Evolutionary conservation across 2,329 filamentous ascomycete genomes (phyloP).

Genomic region (Plenodomus tracheiphilus): DNA sequence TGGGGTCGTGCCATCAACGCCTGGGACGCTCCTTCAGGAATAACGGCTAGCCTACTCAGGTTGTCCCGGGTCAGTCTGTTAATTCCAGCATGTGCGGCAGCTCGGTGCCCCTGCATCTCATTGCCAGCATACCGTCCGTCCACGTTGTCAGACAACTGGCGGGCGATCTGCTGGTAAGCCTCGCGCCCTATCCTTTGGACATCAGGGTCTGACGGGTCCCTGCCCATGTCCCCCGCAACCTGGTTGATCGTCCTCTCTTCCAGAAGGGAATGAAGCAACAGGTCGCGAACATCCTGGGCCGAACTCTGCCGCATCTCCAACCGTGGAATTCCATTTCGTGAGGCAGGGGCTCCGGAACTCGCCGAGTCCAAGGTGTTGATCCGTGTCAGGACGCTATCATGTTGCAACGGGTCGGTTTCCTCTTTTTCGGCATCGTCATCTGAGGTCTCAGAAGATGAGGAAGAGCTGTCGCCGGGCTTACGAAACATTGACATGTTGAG

Average conservation of each 20-base stretch:
- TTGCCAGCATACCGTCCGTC: conserved; percentile 45
- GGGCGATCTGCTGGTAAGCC: conserved; percentile 46
- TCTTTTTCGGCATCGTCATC: conserved; percentile 26
- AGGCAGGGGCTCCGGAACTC: conserved; percentile 15
- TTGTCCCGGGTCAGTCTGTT: conserved; percentile 32
- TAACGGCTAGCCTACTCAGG: conserved; percentile 23
- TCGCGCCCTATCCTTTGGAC: conserved; percentile 42
- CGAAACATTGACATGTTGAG: conserved; percentile 40
- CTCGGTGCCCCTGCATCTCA: conserved; percentile 38
- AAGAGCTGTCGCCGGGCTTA: conserved; percentile 38
- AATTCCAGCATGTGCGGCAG: conserved; percentile 45
- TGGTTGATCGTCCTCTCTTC: conserved; percentile 49
- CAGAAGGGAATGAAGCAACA: conserved; percentile 51
- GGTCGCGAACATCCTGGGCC: conserved; percentile 36
- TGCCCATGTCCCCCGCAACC: conserved; percentile 43
- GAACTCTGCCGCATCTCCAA: conserved; percentile 25
- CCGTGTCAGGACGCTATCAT: conserved; percentile 28
- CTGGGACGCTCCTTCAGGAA: conserved; percentile 24
- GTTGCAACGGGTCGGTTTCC: conserved; percentile 11
- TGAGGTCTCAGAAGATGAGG: conserved; percentile 27
- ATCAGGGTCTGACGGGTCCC: conserved; percentile 38
- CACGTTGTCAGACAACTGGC: conserved; percentile 44
- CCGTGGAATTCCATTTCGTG: conserved; percentile 12
- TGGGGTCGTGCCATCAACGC: conserved; percentile 24
- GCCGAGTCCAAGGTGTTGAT: conserved; percentile 35